phyloP scores from a whole-genome alignment of 129 eudicot genomes.

The Logfia minima region DNA sequence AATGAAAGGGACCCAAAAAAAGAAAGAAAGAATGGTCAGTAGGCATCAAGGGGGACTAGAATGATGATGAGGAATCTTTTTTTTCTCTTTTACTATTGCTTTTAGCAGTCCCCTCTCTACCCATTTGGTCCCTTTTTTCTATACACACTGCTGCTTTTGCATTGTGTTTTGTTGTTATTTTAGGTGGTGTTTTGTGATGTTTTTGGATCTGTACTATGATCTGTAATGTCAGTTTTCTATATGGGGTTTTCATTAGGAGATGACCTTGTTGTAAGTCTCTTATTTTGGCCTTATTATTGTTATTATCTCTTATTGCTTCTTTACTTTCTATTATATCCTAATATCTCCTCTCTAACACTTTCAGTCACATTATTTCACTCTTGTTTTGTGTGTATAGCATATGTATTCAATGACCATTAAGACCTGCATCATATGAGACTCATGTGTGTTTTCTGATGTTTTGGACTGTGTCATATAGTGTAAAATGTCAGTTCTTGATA shows the following conservation, averaged over 20 bases:
- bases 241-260: constrained; percentile 39
- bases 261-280: constrained; percentile 30
- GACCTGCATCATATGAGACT: not conserved
- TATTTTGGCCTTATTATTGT: not conserved
- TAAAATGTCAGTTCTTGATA: constrained; percentile 18
- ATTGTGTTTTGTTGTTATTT: constrained; percentile 25
- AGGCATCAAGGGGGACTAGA: constrained; percentile 26
- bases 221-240: constrained; percentile 31
- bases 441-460: not conserved
- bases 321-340: constrained; percentile 14
- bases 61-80: constrained; percentile 40
- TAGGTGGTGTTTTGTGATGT: constrained; percentile 29
- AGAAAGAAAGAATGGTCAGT: constrained; percentile 38
- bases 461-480: not conserved
- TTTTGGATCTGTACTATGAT: constrained; percentile 21
- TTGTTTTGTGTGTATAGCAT: constrained; percentile 4
- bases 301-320: constrained; percentile 1
- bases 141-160: constrained; percentile 12
- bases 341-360: constrained; percentile 17
- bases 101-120: constrained; percentile 35
- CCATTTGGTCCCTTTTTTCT: constrained; percentile 6
- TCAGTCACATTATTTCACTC: constrained; percentile 4
- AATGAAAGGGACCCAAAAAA: constrained; percentile 47
- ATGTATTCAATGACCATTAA: not conserved
- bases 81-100: constrained; percentile 42